Base-by-base conservation (phyloP, 2,329 filamentous ascomycete genomes). In the Xylaria hypoxylon region DNA sequence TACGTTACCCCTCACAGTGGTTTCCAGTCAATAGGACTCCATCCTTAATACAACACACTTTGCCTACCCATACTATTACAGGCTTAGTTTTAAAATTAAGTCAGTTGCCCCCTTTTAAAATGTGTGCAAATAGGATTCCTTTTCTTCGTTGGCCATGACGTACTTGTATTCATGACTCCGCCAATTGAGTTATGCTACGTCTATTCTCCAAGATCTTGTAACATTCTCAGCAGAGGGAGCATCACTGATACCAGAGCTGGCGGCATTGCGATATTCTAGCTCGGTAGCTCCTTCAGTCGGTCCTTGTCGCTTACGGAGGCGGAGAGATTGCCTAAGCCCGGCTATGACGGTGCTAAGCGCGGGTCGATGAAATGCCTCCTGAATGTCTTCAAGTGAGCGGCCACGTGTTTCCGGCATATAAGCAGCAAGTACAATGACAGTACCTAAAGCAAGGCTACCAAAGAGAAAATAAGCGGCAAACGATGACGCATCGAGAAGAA, bases 401-500 rank as follows among this genome's bases (percentile, higher is more conserved):
- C 84, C 84, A 26, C 81, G 78, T 0, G 84, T 86, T 71, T 86
- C 84, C 0, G 81, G 82, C 84, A 86, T 86, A 52, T 78, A 84
- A 0, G 79, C 56, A 1, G 77, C 74, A 26, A 79, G 78, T 0
- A 84, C 77, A 10, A 74, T 50, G 1, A 79, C 77, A 0, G 81
- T 83, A 28, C 77, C 68, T 6, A 82, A 56, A 0, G 79, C 74
- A 33, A 80, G 77, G 2, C 77, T 76, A 7, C 80, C 82, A 50
- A 84, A 84, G 8, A 84, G 73, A 56, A 84, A 83, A 62, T 84
- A 84, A 0, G 79, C 80, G 0, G 80, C 81, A 38, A 77, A 84
- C 4, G 78, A 79, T 1, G 79, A 81, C 1, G 64, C 61, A 0
- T 79, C 77, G 3, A 84, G 73, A 0, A 84, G 68, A 2, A 83